phyloP scores from a whole-genome alignment of 352 stramenopile species.

The Phytopythium montanum region DNA sequence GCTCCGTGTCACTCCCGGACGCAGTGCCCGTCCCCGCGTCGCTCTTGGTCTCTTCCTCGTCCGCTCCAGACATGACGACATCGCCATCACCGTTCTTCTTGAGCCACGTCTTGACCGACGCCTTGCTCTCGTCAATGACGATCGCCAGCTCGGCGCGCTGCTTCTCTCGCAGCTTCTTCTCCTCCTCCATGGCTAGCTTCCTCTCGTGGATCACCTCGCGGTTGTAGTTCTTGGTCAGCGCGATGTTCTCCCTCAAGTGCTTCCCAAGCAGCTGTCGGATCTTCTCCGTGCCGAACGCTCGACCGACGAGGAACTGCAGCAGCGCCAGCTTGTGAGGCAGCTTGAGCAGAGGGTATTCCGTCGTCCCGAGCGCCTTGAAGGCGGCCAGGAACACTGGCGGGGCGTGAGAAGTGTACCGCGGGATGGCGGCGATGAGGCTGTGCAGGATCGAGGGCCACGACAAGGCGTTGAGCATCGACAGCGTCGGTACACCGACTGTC shows the following conservation, averaged over 20 bases:
- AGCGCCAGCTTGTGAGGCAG: constrained; percentile 70
- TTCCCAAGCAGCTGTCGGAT: constrained; percentile 54
- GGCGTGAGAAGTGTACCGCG: constrained; percentile 52
- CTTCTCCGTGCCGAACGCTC: constrained; percentile 59
- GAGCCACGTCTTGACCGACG: constrained; percentile 53
- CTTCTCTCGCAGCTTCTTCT: constrained; percentile 78
- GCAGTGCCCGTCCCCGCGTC: constrained; percentile 26
- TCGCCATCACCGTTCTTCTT: constrained; percentile 23
- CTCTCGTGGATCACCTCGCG: constrained; percentile 56
- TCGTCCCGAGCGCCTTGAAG: constrained; percentile 35
- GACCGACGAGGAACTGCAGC: constrained; percentile 64
- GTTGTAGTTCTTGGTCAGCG: constrained; percentile 74
- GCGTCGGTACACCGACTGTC: constrained; percentile 73
- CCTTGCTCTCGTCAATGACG: constrained; percentile 50
- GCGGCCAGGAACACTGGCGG: constrained; percentile 38
- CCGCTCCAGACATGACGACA: constrained; percentile 8
- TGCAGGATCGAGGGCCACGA: constrained; percentile 78
- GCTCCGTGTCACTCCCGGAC: constrained; percentile 57
- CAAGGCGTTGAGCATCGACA: constrained; percentile 74
- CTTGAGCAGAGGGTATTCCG: constrained; percentile 48
- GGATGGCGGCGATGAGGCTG: constrained; percentile 64
- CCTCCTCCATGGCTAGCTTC: constrained; percentile 67
- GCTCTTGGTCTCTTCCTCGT: constrained; percentile 38
- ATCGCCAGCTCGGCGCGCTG: constrained; percentile 58
- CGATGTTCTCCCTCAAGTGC: constrained; percentile 50